Conservation (phyloP, 345 rosid genomes). For the Boechera stricta region DNA sequence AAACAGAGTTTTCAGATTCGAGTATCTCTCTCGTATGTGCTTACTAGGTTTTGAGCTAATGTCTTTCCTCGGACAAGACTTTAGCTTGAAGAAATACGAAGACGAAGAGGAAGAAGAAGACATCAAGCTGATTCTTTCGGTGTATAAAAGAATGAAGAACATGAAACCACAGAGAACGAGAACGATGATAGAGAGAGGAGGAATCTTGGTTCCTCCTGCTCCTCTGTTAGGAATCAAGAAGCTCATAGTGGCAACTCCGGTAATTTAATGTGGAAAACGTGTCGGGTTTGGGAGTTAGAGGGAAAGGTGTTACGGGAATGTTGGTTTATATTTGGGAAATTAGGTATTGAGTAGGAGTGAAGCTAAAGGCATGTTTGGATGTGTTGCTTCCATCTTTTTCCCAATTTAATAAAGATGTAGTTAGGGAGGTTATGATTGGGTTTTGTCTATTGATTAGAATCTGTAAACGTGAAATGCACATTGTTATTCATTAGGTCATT, state of each 20-base stretch:
- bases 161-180: slow-evolving; percentile 57
- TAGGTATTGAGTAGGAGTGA: slow-evolving; percentile 61
- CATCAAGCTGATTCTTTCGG: slow-evolving; percentile 56
- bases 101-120: slow-evolving; percentile 52
- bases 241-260: slow-evolving; percentile 48
- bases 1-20: slow-evolving; percentile 4
- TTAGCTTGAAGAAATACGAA: slow-evolving; percentile 49
- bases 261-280: not conserved
- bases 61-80: slow-evolving; percentile 58
- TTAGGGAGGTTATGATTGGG: slow-evolving; percentile 37
- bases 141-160: slow-evolving; percentile 65
- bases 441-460: slow-evolving; percentile 33
- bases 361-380: slow-evolving; percentile 44
- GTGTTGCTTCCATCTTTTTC: slow-evolving; percentile 43
- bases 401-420: slow-evolving; percentile 36
- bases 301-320: slow-evolving; percentile 46
- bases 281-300: slow-evolving; percentile 9
- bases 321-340: slow-evolving; percentile 40
- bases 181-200: slow-evolving; percentile 55
- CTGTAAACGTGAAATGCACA: slow-evolving; percentile 39
- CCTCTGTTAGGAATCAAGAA: slow-evolving; percentile 46
- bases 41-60: slow-evolving; percentile 59
- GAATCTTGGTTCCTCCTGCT: slow-evolving; percentile 61
- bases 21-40: slow-evolving; percentile 25
- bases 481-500: slow-evolving; percentile 26